Evolutionary conservation across 225 moss, liverwort and hornwort species (phyloP).

Genomic region (Ulota crispa): DNA sequence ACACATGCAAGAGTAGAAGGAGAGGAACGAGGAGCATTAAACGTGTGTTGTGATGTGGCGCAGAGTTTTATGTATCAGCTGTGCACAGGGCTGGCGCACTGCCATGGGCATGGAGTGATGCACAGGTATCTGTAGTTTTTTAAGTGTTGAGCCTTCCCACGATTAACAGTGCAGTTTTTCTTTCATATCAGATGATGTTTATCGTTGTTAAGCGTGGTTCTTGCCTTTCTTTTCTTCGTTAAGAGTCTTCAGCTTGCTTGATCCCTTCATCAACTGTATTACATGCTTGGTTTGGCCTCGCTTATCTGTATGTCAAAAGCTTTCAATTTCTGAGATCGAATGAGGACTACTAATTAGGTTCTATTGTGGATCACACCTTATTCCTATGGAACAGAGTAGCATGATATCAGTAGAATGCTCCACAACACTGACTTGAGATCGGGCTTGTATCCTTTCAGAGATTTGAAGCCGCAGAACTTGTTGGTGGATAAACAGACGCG

Average conservation of each 20-base stretch:
- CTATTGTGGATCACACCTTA: not conserved
- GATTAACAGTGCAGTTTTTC: not conserved
- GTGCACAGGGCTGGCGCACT: slow-evolving; percentile 50
- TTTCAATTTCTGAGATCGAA: not conserved
- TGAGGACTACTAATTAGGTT: not conserved
- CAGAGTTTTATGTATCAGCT: slow-evolving; percentile 62
- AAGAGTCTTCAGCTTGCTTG: not conserved
- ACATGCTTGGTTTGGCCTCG: not conserved
- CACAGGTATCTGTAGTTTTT: slow-evolving; percentile 28
- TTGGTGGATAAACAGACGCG: slow-evolving; percentile 44
- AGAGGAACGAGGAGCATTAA: not conserved
- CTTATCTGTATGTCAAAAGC: not conserved
- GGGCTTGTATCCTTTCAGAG: slow-evolving; percentile 9
- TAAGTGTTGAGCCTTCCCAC: not conserved
- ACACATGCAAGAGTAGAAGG: not conserved
- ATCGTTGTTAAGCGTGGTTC: not conserved
- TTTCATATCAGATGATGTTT: not conserved
- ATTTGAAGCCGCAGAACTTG: slow-evolving; percentile 46
- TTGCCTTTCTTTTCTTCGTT: not conserved
- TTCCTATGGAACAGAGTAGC: not conserved
- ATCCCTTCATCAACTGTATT: not conserved
- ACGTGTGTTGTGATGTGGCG: not conserved
- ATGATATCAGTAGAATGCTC: too few species aligned
- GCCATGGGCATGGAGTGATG: slow-evolving; percentile 59
- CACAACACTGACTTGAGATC: not conserved